Percentiles rank a stretch among this genome's conserved stretches.
phyloP scores from a whole-genome alignment of 441 rosid genomes.

The Euphorbia schlechtendalii region DNA sequence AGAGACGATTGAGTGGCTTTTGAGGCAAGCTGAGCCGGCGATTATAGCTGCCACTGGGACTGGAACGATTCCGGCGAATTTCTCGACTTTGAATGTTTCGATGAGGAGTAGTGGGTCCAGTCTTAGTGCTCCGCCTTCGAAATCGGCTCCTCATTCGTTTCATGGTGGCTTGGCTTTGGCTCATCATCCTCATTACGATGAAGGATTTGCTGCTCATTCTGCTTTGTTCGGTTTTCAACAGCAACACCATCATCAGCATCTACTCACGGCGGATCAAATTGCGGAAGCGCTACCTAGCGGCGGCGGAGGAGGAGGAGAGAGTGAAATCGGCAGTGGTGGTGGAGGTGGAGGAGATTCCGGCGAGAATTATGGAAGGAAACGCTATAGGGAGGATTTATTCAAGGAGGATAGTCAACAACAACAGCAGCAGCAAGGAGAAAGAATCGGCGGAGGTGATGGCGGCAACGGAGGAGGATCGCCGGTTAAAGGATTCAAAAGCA shows the following conservation, averaged over 20 bases:
- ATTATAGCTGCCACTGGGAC: constrained; percentile 69
- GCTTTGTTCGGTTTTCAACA: constrained; percentile 52
- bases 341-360: constrained; percentile 21
- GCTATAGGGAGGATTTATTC: constrained; percentile 54
- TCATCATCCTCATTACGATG: constrained; percentile 53
- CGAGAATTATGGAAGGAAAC: constrained; percentile 52
- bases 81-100: constrained; percentile 54
- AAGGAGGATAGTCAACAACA: constrained; percentile 43
- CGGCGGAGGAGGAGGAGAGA: constrained; percentile 11
- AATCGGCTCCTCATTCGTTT: constrained; percentile 57
- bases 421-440: constrained; percentile 28
- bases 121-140: constrained; percentile 54
- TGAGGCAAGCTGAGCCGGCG: constrained; percentile 67
- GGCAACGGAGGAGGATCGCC: constrained; percentile 31
- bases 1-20: constrained; percentile 70
- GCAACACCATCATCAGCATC: constrained; percentile 36
- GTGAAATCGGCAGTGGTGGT: too few relatives aligned
- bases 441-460: constrained; percentile 18
- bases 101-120: constrained; percentile 63
- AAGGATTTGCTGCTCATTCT: constrained; percentile 41
- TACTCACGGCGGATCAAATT: constrained; percentile 47
- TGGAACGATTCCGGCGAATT: constrained; percentile 72
- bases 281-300: constrained; percentile 39
- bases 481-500: constrained; percentile 26
- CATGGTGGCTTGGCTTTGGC: constrained; percentile 54